A percentile compares a stretch with the other conserved stretches of the same genome.
These are phyloP conservation scores for Aspergillus hancockii DNA, from an alignment of 495 filamentous ascomycete genomes.

Conservation along the genomic window DNA sequence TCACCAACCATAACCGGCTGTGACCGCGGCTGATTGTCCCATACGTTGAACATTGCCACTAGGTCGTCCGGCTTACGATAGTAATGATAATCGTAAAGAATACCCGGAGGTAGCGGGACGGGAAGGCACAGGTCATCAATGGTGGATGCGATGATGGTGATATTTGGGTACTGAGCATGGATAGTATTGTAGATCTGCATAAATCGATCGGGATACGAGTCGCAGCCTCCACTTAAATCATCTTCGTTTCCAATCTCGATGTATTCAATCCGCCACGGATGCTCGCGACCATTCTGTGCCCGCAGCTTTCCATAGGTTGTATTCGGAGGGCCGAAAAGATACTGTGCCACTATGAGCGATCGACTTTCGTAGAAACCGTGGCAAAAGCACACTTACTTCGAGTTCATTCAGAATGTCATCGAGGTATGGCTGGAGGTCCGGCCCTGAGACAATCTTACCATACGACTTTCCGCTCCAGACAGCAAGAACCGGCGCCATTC, in stretches of 20 bases:
- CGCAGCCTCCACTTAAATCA: slow-evolving; percentile 43
- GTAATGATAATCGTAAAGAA: slow-evolving; percentile 49
- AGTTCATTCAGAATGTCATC: slow-evolving; percentile 65
- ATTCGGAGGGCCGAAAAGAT: slow-evolving; percentile 28
- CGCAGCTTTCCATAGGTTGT: slow-evolving; percentile 45
- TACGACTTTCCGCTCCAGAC: slow-evolving; percentile 66
- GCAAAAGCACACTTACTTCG: slow-evolving; percentile 49
- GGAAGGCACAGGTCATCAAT: slow-evolving; percentile 35
- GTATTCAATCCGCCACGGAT: slow-evolving; percentile 49
- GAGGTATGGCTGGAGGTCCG: slow-evolving; percentile 43
- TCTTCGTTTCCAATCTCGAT: slow-evolving; percentile 61
- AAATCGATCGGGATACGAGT: slow-evolving; percentile 47
- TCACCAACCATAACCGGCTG: slow-evolving; percentile 52
- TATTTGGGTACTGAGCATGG: slow-evolving; percentile 44
- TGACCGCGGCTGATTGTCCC: slow-evolving; percentile 49
- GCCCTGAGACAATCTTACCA: slow-evolving; percentile 40
- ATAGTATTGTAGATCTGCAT: slow-evolving; percentile 47
- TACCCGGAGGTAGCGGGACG: slow-evolving; percentile 27
- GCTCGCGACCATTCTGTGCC: slow-evolving; percentile 41
- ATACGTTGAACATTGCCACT: slow-evolving; percentile 55
- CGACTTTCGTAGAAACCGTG: too few species aligned
- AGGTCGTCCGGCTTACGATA: slow-evolving; percentile 54
- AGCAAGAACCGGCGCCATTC: slow-evolving; percentile 55
- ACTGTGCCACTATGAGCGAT: slow-evolving; percentile 15
- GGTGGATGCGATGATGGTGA: slow-evolving; percentile 44